phyloP scores from a whole-genome alignment of 768 basidiomycete species.

The Leccinum incarnatum region DNA sequence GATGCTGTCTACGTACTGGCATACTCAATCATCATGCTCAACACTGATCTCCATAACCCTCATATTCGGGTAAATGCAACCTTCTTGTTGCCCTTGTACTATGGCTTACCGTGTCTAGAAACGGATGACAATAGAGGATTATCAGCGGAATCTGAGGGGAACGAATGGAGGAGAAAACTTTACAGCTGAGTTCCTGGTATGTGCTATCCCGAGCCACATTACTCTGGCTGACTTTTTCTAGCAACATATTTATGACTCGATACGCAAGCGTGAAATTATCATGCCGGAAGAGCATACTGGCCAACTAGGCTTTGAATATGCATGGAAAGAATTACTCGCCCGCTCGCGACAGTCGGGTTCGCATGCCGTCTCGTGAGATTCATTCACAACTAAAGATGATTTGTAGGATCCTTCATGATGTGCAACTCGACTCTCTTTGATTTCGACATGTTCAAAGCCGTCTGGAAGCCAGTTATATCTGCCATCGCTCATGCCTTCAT shows the following conservation, averaged over 20 bases:
- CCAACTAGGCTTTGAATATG: constrained; percentile 95
- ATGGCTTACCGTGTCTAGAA: constrained; percentile 50
- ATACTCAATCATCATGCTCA: constrained; percentile 96
- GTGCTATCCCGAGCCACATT: constrained; percentile 16
- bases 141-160: constrained; percentile 86
- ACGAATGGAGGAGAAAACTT: constrained; percentile 88
- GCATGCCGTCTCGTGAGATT: constrained; percentile 18
- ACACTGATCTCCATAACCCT: constrained; percentile 95
- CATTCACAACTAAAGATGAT: constrained; percentile 36
- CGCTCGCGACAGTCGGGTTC: constrained; percentile 78
- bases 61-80: constrained; percentile 69
- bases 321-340: constrained; percentile 93
- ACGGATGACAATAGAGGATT: constrained; percentile 96
- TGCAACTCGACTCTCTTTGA: constrained; percentile 84
- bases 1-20: constrained; percentile 94
- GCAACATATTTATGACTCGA: constrained; percentile 92
- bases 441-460: constrained; percentile 87
- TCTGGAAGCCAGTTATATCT: constrained; percentile 92
- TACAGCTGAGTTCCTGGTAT: constrained; percentile 78
- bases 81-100: background rate
- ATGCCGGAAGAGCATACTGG: constrained; percentile 98
- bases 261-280: constrained; percentile 90
- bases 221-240: constrained; percentile 31
- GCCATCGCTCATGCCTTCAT: constrained; percentile 95
- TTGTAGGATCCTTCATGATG: constrained; percentile 53